These are phyloP conservation scores for Beauveria rudraprayagi DNA, from an alignment of 2,329 filamentous ascomycete species.

Conservation along the genomic window DNA sequence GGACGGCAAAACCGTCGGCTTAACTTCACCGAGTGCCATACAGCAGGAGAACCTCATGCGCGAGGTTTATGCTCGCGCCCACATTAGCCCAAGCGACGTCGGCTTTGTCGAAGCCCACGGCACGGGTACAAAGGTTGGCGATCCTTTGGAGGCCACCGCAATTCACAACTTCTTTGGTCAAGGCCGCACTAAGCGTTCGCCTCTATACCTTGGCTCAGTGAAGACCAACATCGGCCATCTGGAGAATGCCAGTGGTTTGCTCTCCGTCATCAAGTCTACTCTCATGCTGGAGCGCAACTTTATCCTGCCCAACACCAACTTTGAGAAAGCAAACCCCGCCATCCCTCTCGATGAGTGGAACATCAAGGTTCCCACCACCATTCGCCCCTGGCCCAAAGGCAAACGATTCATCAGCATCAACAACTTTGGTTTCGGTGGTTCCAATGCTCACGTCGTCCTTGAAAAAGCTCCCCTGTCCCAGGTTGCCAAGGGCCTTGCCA, in stretches of 20 bases:
- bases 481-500: conserved; percentile 2
- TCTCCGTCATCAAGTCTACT: conserved; percentile 43
- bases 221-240: conserved; percentile 46
- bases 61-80: conserved; percentile 25
- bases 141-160: conserved; percentile 46
- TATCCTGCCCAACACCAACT: conserved; percentile 42
- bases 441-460: conserved; percentile 35
- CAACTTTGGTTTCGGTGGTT: conserved; percentile 38
- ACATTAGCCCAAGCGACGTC: conserved; percentile 22
- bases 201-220: conserved; percentile 39
- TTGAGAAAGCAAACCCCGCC: conserved; percentile 39
- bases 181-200: conserved; percentile 31
- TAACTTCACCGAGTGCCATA: conserved; percentile 46
- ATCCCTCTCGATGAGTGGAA: conserved; percentile 44
- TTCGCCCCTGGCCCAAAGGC: conserved; percentile 37
- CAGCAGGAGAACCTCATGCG: conserved; percentile 37
- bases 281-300: conserved; percentile 43
- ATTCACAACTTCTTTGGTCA: conserved; percentile 36
- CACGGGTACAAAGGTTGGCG: conserved; percentile 47
- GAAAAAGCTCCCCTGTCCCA: conserved; percentile 27
- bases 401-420: conserved; percentile 45
- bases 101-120: conserved; percentile 44
- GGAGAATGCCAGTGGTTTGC: conserved; percentile 43
- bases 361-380: conserved; percentile 36
- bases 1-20: conserved; percentile 40